Evolutionary conservation across 2,329 filamentous ascomycete species (phyloP).

Genomic region (Atkinsonella texensis): DNA sequence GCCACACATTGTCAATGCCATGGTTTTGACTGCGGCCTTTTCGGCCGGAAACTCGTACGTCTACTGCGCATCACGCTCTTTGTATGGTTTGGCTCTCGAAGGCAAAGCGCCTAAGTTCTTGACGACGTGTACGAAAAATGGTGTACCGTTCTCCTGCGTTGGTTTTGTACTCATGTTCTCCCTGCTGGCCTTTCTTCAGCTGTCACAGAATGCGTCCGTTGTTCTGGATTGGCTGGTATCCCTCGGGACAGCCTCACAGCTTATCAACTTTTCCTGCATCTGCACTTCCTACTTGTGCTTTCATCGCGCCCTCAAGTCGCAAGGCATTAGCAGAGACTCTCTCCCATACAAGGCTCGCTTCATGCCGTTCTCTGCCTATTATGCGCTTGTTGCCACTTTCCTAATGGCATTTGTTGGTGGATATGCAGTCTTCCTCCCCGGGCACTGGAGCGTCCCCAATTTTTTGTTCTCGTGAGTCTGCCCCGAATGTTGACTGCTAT

Average conservation of each 20-base stretch:
- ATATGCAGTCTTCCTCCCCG: slow-evolving; percentile 58
- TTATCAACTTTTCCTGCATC: slow-evolving; percentile 62
- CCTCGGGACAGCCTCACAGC: slow-evolving; percentile 56
- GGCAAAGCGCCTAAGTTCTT: slow-evolving; percentile 52
- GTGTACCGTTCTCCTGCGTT: slow-evolving; percentile 68
- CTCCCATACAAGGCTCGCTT: slow-evolving; percentile 59
- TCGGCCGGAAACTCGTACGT: slow-evolving; percentile 54
- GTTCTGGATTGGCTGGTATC: slow-evolving; percentile 65
- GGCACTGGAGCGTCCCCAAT: slow-evolving; percentile 53
- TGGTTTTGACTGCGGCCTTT: slow-evolving; percentile 55
- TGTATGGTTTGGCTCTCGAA: slow-evolving; percentile 58
- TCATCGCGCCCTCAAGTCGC: slow-evolving; percentile 53
- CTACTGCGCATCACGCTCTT: slow-evolving; percentile 56
- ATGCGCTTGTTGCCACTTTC: slow-evolving; percentile 48
- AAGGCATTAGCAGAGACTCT: slow-evolving; percentile 53
- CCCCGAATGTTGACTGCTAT: background rate
- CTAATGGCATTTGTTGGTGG: slow-evolving; percentile 66
- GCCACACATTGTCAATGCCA: slow-evolving; percentile 61
- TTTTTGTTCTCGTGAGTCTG: slow-evolving; percentile 57
- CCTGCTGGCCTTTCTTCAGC: slow-evolving; percentile 61
- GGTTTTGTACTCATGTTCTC: slow-evolving; percentile 52
- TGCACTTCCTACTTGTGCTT: slow-evolving; percentile 62
- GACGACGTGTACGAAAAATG: slow-evolving; percentile 46
- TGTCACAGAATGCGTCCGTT: slow-evolving; percentile 51
- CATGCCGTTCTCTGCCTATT: slow-evolving; percentile 63